Conservation (phyloP, 2,329 filamentous ascomycete species). For the Aquanectria penicillioides region DNA sequence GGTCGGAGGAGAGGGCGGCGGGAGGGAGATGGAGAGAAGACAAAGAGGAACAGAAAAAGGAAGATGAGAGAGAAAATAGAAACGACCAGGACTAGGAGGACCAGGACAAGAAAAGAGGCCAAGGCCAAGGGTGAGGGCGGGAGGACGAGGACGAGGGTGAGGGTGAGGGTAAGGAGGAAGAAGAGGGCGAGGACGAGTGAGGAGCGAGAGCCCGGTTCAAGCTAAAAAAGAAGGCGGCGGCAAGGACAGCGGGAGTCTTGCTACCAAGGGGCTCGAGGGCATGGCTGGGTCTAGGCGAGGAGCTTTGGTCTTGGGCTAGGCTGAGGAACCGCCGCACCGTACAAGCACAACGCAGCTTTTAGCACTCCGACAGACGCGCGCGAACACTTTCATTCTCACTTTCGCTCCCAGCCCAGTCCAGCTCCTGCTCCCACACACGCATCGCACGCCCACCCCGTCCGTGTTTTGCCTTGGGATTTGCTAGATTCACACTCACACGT, state of each 20-base stretch:
- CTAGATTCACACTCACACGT: too few relatives aligned
- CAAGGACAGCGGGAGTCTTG: slow-evolving; percentile 32
- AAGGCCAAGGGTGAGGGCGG: slow-evolving; percentile 35
- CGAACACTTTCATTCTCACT: slow-evolving; percentile 7
- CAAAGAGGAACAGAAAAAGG: slow-evolving; percentile 20
- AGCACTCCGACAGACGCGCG: slow-evolving; percentile 16
- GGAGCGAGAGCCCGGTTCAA: slow-evolving; percentile 35
- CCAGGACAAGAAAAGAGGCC: slow-evolving; percentile 32
- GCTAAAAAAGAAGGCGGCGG: slow-evolving; percentile 38
- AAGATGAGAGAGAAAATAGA: slow-evolving; percentile 10
- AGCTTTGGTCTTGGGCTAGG: slow-evolving; percentile 21
- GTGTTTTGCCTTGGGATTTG: too few relatives aligned
- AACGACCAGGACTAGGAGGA: slow-evolving; percentile 18
- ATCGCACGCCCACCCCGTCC: not conserved
- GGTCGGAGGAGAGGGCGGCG: slow-evolving; percentile 11
- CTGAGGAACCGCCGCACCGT: slow-evolving; percentile 25
- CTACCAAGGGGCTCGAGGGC: slow-evolving; percentile 28
- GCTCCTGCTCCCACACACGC: not conserved
- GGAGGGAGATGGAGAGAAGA: slow-evolving; percentile 15
- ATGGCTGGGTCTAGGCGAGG: slow-evolving; percentile 29
- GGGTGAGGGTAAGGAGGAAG: slow-evolving; percentile 20
- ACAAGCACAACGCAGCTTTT: not conserved
- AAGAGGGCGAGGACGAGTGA: slow-evolving; percentile 15
- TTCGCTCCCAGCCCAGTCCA: not conserved
- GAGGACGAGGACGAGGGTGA: slow-evolving; percentile 38